A percentile compares a stretch with the other conserved stretches of the same genome.
phyloP scores from a whole-genome alignment of 306 rosid genomes.

The Cyclanthera cordifolia region DNA sequence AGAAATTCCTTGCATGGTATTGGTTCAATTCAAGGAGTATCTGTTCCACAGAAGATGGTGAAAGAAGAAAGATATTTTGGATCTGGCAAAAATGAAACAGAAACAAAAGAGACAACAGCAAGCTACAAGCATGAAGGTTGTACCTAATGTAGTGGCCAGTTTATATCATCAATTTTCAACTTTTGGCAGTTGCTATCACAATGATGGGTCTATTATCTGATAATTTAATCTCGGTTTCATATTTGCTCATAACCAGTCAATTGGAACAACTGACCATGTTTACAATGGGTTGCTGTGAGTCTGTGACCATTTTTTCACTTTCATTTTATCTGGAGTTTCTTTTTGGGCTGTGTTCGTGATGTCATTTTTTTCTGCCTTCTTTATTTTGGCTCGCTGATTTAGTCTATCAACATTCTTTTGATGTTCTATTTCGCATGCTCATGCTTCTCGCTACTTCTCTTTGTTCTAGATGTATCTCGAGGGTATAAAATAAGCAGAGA shows the following conservation, averaged over 20 bases:
- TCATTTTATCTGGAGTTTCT: background rate
- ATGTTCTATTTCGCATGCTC: constrained; percentile 4
- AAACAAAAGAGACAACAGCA: constrained; percentile 25
- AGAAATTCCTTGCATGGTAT: constrained; percentile 41
- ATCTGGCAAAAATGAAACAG: constrained; percentile 34
- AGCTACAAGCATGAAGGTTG: constrained; percentile 25
- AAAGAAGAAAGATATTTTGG: constrained; percentile 26
- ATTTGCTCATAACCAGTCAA: background rate
- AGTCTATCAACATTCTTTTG: background rate
- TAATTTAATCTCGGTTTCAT: background rate
- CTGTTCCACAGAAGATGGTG: constrained; percentile 28
- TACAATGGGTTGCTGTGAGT: background rate
- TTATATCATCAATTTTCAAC: background rate
- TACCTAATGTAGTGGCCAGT: no score
- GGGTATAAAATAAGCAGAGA: constrained; percentile 57
- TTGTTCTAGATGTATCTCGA: constrained; percentile 46
- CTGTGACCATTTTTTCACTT: no score
- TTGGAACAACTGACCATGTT: background rate
- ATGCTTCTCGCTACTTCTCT: background rate
- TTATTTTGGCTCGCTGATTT: background rate
- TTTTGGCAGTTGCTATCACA: background rate
- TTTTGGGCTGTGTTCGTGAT: background rate
- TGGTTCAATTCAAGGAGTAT: constrained; percentile 47
- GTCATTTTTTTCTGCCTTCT: background rate
- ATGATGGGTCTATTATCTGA: no score